A percentile compares a stretch with the other conserved stretches of the same genome.
Evolutionary conservation across 305 asterid species (phyloP).

Genomic region (Solanum chacoense): DNA sequence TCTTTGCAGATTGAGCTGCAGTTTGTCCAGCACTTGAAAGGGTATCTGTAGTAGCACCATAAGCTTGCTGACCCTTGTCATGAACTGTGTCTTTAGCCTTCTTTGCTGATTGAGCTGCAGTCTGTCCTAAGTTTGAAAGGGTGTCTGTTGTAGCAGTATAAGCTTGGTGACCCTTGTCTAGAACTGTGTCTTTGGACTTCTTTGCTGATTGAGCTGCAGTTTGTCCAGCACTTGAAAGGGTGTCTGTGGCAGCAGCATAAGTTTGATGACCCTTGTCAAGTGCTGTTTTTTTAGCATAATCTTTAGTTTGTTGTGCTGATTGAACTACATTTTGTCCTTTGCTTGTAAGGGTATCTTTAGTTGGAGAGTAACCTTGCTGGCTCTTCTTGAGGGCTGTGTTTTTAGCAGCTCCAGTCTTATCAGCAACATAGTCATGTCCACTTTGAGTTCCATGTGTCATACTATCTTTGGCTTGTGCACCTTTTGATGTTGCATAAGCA

Average conservation of each 20-base stretch:
- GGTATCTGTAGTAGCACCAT: too few relatives aligned
- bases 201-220: not conserved
- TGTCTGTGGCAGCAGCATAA: not conserved
- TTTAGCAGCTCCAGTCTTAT: slow-evolving; percentile 13
- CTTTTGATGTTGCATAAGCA: not conserved
- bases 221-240: not conserved
- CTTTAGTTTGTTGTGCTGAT: not conserved
- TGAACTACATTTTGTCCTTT: not conserved
- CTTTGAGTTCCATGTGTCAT: not conserved
- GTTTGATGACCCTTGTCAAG: not conserved
- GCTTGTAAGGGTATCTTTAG: slow-evolving; percentile 1
- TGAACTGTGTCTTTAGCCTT: too few relatives aligned
- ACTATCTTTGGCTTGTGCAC: not conserved
- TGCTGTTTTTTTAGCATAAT: not conserved
- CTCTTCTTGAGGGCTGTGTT: slow-evolving; percentile 13
- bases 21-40: too few relatives aligned
- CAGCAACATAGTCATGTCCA: slow-evolving; percentile 8
- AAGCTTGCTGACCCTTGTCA: too few relatives aligned
- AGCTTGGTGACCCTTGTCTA: not conserved
- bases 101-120: too few relatives aligned
- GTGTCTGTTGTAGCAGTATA: not conserved
- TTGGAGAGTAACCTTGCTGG: not conserved
- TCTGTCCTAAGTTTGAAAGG: not conserved
- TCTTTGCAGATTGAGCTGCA: too few relatives aligned
- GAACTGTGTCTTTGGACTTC: not conserved